Percentiles rank a stretch among this genome's conserved stretches.
These are phyloP conservation scores for Alternaria gansuensis DNA, from an alignment of 2,329 filamentous ascomycete species.

Conservation along the genomic window DNA sequence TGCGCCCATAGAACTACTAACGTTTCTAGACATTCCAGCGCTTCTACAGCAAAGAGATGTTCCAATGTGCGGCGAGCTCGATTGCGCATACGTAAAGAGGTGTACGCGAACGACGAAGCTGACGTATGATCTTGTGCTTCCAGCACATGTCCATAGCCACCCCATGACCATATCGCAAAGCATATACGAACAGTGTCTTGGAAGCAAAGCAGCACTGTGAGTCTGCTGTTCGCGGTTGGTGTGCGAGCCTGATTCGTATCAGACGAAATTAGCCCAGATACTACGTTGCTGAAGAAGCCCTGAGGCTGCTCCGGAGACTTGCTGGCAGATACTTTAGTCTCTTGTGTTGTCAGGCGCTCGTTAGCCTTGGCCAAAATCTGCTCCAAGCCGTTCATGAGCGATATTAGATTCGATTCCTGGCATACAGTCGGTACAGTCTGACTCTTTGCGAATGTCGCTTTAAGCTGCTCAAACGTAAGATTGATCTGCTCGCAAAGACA, in stretches of 20 bases:
- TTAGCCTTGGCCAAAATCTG: constrained; percentile 88
- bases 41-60: constrained; percentile 90
- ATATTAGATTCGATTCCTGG: constrained; percentile 78
- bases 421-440: constrained; percentile 43
- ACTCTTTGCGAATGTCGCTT: constrained; percentile 66
- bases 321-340: constrained; percentile 70
- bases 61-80: constrained; percentile 87
- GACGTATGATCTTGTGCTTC: constrained; percentile 70
- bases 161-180: constrained; percentile 96
- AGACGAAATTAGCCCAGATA: constrained; percentile 85
- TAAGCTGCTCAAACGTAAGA: constrained; percentile 74
- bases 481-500: constrained; percentile 84
- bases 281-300: constrained; percentile 93
- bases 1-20: constrained; percentile 83
- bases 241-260: constrained; percentile 80
- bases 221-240: constrained; percentile 87
- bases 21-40: constrained; percentile 91
- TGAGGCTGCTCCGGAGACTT: constrained; percentile 86
- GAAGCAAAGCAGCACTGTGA: constrained; percentile 95
- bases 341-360: constrained; percentile 79
- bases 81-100: constrained; percentile 89
- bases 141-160: constrained; percentile 68
- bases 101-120: constrained; percentile 86
- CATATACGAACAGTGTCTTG: constrained; percentile 94
- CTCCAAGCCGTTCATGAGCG: constrained; percentile 91